Percentiles rank a stretch among this genome's conserved stretches.
These are phyloP conservation scores for Termitomyces sp. DNA, from an alignment of 768 basidiomycete genomes.

Conservation along the genomic window DNA sequence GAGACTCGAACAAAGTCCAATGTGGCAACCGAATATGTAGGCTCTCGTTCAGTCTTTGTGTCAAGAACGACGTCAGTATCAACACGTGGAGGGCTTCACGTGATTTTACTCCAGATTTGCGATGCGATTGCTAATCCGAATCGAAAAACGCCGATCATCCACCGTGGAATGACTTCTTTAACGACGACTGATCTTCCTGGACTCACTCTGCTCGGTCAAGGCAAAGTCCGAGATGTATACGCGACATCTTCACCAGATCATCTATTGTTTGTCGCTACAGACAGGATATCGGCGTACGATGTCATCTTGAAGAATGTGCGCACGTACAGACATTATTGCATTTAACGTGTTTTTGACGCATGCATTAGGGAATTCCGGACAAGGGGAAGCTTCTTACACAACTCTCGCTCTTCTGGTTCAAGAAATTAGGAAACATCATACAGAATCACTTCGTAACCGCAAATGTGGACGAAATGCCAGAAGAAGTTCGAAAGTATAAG, in stretches of 20 bases:
- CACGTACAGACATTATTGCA: slow-evolving; percentile 12
- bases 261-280: slow-evolving; percentile 90
- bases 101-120: background rate
- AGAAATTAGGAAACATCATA: slow-evolving; percentile 70
- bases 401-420: slow-evolving; percentile 95
- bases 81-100: background rate
- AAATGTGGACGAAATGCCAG: slow-evolving; percentile 77
- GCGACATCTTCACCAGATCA: slow-evolving; percentile 60
- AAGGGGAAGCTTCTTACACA: slow-evolving; percentile 89
- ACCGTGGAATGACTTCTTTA: slow-evolving; percentile 27
- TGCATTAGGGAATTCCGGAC: slow-evolving; percentile 79
- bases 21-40: background rate
- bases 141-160: no score
- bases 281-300: slow-evolving; percentile 96
- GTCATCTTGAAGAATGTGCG: slow-evolving; percentile 90
- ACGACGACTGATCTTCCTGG: slow-evolving; percentile 53
- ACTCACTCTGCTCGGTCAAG: slow-evolving; percentile 73
- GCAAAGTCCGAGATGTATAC: slow-evolving; percentile 98
- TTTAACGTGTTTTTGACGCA: slow-evolving; percentile 5
- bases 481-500: slow-evolving; percentile 66
- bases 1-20: background rate
- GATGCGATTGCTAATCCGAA: no score
- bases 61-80: background rate
- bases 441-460: slow-evolving; percentile 87
- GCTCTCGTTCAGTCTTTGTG: background rate